Percentiles rank a stretch among this genome's conserved stretches.
These are phyloP conservation scores for Ceratobasidium sp. DNA, from an alignment of 1,284 basidiomycete genomes.

Conservation along the genomic window DNA sequence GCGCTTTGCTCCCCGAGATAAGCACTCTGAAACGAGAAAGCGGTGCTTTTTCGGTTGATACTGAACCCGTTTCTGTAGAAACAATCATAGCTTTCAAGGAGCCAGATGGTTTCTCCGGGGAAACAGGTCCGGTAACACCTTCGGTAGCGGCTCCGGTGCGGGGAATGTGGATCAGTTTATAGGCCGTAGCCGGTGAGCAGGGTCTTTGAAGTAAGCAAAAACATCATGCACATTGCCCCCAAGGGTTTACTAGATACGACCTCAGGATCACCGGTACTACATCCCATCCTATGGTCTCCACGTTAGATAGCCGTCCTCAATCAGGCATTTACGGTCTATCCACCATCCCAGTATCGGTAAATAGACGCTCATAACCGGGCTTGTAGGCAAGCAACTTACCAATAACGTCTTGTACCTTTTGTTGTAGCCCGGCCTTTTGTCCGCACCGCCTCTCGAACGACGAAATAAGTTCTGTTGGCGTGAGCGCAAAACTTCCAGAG, in stretches of 20 bases:
- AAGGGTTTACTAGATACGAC: slow-evolving; percentile 14
- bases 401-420: slow-evolving; percentile 76
- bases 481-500: slow-evolving; percentile 65
- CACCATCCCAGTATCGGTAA: not conserved
- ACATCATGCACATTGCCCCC: slow-evolving; percentile 7
- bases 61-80: slow-evolving; percentile 1
- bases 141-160: slow-evolving; percentile 13
- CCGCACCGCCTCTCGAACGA: slow-evolving; percentile 57
- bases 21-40: not conserved
- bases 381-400: slow-evolving; percentile 64
- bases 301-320: slow-evolving; percentile 43
- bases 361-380: slow-evolving; percentile 56
- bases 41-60: not conserved
- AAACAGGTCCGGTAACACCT: slow-evolving; percentile 10
- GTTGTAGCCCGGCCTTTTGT: slow-evolving; percentile 71
- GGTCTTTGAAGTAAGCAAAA: not conserved
- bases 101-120: slow-evolving; percentile 1
- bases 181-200: slow-evolving; percentile 4
- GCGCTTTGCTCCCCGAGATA: slow-evolving; percentile 17
- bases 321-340: slow-evolving; percentile 29
- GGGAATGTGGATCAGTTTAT: not conserved
- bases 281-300: slow-evolving; percentile 41
- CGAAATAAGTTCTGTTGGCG: slow-evolving; percentile 64
- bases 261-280: slow-evolving; percentile 4
- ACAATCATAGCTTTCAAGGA: not conserved